These are phyloP conservation scores for Pyrrhoderma lamaoense DNA, from an alignment of 1,284 basidiomycete species.

Conservation along the genomic window DNA sequence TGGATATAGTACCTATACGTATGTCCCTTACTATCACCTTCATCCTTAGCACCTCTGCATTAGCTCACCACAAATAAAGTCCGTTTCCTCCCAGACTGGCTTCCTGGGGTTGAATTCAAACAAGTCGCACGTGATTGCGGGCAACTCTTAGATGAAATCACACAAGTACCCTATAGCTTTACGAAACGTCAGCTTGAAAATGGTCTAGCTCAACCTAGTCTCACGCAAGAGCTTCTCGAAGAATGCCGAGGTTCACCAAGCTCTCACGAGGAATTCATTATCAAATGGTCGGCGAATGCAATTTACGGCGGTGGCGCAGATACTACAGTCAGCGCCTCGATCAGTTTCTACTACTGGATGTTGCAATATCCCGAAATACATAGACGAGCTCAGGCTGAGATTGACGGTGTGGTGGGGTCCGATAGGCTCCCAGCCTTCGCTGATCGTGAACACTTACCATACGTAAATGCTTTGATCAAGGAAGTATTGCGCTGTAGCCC, in stretches of 20 bases:
- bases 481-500: conserved; percentile 27
- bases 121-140: conserved; percentile 32
- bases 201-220: conserved; percentile 32
- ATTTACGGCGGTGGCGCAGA: conserved; percentile 15
- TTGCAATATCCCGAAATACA: conserved; percentile 23
- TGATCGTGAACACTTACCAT: conserved; percentile 25
- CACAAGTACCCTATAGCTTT: conserved; percentile 32
- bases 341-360: conserved; percentile 26
- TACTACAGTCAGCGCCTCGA: conserved; percentile 15
- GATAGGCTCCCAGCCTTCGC: conserved; percentile 25
- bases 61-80: conserved; percentile 5
- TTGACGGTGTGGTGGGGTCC: conserved; percentile 23
- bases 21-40: conserved; percentile 1
- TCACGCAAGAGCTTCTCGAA: conserved; percentile 31
- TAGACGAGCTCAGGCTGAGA: conserved; percentile 23
- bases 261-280: conserved; percentile 28
- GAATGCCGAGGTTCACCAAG: conserved; percentile 23
- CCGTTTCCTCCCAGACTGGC: conserved; percentile 16
- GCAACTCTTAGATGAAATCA: conserved; percentile 26
- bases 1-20: conserved; percentile 30
- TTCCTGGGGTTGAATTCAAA: conserved; percentile 18
- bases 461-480: conserved; percentile 25
- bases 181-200: conserved; percentile 36
- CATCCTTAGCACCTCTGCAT: too few relatives aligned
- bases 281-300: conserved; percentile 34